These are phyloP conservation scores for Russula foetens DNA, from an alignment of 768 basidiomycete species.

Conservation along the genomic window DNA sequence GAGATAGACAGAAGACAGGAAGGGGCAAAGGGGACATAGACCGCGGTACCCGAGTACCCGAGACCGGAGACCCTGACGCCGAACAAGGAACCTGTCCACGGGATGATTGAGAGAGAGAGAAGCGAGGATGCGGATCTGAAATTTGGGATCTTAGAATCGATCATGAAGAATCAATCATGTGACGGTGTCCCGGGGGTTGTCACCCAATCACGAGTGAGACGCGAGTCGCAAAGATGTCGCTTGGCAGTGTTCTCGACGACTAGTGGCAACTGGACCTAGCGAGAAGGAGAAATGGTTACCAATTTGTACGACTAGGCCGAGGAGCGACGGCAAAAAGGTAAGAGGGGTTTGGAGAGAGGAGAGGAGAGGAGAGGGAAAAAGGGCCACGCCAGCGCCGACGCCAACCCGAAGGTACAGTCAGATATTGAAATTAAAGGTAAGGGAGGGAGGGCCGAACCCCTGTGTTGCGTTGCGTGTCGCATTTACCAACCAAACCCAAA, in stretches of 20 bases:
- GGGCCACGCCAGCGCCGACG: background rate
- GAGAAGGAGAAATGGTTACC: background rate
- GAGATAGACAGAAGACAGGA: no score
- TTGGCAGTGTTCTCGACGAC: background rate
- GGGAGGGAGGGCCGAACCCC: constrained; percentile 12
- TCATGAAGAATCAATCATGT: constrained; percentile 20
- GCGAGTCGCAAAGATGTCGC: background rate
- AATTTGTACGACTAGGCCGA: background rate
- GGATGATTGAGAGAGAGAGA: background rate
- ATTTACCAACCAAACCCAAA: background rate
- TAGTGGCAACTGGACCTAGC: background rate
- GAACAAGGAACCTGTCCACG: no score
- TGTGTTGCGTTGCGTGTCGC: constrained; percentile 4
- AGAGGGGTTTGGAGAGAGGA: background rate
- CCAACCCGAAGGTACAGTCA: constrained; percentile 3
- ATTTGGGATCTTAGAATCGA: constrained; percentile 15
- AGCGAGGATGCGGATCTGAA: background rate
- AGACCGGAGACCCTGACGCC: background rate
- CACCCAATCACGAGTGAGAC: constrained; percentile 10
- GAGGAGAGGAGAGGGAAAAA: background rate
- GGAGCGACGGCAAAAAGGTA: background rate
- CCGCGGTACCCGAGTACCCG: background rate
- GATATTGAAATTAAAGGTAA: constrained; percentile 16
- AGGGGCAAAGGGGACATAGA: background rate
- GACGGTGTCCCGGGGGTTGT: constrained; percentile 18